Evolutionary conservation across 805 yeast species (phyloP).

Genomic region (Nakazawaea populi): DNA sequence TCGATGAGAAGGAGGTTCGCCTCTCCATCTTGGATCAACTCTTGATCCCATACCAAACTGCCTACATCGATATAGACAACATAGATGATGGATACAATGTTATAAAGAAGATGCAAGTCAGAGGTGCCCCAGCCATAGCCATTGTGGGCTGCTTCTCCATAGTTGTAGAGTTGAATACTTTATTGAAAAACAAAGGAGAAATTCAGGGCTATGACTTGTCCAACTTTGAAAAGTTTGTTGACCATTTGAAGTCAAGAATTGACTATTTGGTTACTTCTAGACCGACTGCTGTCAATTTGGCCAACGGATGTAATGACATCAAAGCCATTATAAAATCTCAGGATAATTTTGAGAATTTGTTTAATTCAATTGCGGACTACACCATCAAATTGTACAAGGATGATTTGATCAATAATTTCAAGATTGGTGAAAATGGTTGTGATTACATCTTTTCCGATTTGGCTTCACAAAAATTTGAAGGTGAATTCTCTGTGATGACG

Average conservation of each 20-base stretch:
- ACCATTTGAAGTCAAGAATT: constrained; percentile 39
- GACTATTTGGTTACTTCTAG: constrained; percentile 70
- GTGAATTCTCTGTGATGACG: constrained; percentile 77
- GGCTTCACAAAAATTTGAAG: constrained; percentile 40
- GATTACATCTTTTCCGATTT: constrained; percentile 50
- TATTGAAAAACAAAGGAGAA: constrained; percentile 19
- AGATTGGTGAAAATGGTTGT: constrained; percentile 79
- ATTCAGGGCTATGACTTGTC: constrained; percentile 26
- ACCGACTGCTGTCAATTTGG: constrained; percentile 92
- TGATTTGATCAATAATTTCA: constrained; percentile 72
- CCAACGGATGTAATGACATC: constrained; percentile 63
- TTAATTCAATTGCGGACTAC: constrained; percentile 32
- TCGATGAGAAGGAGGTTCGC: constrained; percentile 37
- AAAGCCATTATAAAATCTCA: constrained; percentile 24
- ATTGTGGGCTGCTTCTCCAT: constrained; percentile 86
- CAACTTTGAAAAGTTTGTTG: constrained; percentile 27
- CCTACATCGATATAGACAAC: constrained; percentile 53
- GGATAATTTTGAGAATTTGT: constrained; percentile 16
- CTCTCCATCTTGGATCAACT: constrained; percentile 77
- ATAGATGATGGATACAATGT: constrained; percentile 76
- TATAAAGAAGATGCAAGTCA: constrained; percentile 87
- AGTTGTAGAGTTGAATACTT: constrained; percentile 56
- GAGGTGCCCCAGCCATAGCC: constrained; percentile 99
- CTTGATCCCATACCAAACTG: constrained; percentile 71
- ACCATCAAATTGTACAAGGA: constrained; percentile 57